These are phyloP conservation scores for Boeremia exigua DNA, from an alignment of 2,329 filamentous ascomycete genomes.

Conservation along the genomic window DNA sequence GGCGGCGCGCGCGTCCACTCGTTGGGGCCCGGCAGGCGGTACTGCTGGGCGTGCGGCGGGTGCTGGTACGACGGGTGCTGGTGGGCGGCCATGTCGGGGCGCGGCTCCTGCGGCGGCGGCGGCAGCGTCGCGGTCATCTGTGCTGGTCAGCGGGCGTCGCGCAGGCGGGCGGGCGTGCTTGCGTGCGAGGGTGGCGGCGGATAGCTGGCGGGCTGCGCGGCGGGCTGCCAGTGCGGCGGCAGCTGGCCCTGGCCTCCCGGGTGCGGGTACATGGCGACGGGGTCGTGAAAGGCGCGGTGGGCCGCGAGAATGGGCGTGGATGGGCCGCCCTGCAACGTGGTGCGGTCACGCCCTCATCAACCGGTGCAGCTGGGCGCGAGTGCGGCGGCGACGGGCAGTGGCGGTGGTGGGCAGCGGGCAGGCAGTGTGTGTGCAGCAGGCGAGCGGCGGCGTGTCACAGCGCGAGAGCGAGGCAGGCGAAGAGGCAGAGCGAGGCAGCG, in stretches of 20 bases:
- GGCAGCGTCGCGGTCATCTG: conserved; percentile 38
- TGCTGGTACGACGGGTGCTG: conserved; percentile 54
- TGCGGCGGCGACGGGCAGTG: neutral
- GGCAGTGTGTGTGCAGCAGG: too few relatives aligned
- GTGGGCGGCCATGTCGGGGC: conserved; percentile 54
- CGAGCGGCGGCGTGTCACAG: neutral
- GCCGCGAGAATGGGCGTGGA: conserved; percentile 1
- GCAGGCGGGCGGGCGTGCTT: conserved; percentile 32
- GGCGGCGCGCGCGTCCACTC: conserved; percentile 53
- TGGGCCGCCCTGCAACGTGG: conserved; percentile 29
- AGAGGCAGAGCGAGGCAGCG: neutral
- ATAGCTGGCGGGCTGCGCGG: conserved; percentile 46
- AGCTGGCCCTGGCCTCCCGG: conserved; percentile 47
- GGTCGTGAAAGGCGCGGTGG: neutral
- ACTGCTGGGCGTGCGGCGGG: conserved; percentile 52
- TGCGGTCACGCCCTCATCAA: conserved; percentile 38
- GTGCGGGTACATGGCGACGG: conserved; percentile 43
- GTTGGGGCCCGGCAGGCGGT: conserved; percentile 55
- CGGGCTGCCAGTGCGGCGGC: conserved; percentile 48
- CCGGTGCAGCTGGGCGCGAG: conserved; percentile 25
- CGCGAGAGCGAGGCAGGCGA: too few relatives aligned
- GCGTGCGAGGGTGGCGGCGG: conserved; percentile 44
- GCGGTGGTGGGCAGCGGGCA: conserved; percentile 14
- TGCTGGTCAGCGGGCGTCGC: conserved; percentile 38
- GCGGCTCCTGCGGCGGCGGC: conserved; percentile 43